Evolutionary conservation across 1,284 basidiomycete species (phyloP).

Genomic region (Boletus semigastroideus): DNA sequence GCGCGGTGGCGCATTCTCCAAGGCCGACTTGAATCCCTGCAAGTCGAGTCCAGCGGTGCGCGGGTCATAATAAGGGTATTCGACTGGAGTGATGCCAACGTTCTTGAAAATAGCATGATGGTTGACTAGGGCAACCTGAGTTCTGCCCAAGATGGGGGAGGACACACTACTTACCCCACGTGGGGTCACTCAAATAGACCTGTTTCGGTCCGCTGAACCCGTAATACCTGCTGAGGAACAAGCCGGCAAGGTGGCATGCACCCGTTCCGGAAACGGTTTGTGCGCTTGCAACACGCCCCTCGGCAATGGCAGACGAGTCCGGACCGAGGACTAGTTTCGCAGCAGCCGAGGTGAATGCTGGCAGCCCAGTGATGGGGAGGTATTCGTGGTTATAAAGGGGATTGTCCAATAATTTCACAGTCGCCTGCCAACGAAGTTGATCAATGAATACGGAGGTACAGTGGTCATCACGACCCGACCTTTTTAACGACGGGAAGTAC

Average conservation of each 20-base stretch:
- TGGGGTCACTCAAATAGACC: slow-evolving; percentile 77
- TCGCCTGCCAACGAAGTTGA: slow-evolving; percentile 55
- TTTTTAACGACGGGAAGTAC: slow-evolving; percentile 89
- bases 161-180: slow-evolving; percentile 68
- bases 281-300: slow-evolving; percentile 71
- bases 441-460: neutral
- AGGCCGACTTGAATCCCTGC: slow-evolving; percentile 65
- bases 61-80: slow-evolving; percentile 91
- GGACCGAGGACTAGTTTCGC: slow-evolving; percentile 81
- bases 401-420: slow-evolving; percentile 67
- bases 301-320: slow-evolving; percentile 70
- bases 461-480: slow-evolving; percentile 43
- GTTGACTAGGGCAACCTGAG: slow-evolving; percentile 58
- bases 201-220: slow-evolving; percentile 64
- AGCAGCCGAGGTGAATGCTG: slow-evolving; percentile 78
- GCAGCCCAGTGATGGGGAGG: slow-evolving; percentile 86
- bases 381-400: slow-evolving; percentile 90
- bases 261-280: slow-evolving; percentile 97
- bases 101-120: slow-evolving; percentile 89
- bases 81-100: slow-evolving; percentile 75
- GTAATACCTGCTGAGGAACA: slow-evolving; percentile 89
- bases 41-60: slow-evolving; percentile 89
- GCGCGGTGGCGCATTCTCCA: slow-evolving; percentile 64
- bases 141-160: neutral
- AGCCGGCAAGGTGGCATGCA: slow-evolving; percentile 88